These are phyloP conservation scores for Microbotryum saponariae DNA, from an alignment of 1,284 basidiomycete genomes.

Conservation along the genomic window DNA sequence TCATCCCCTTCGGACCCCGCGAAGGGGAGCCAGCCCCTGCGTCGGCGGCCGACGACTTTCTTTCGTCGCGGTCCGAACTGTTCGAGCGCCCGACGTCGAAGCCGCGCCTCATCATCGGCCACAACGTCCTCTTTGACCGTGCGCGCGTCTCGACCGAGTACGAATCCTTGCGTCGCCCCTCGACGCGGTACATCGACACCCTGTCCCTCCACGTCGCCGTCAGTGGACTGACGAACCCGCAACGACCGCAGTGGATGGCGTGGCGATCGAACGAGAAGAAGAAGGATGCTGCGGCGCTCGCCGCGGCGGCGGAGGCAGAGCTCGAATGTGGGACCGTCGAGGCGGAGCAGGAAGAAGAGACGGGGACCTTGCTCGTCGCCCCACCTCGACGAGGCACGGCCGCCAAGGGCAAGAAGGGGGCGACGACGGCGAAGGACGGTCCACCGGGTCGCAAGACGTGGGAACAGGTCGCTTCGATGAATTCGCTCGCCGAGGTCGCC, in stretches of 20 bases:
- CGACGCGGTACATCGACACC: constrained; percentile 84
- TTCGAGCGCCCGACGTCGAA: constrained; percentile 21
- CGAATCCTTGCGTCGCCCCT: constrained; percentile 52
- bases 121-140: constrained; percentile 93
- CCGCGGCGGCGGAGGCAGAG: constrained; percentile 7
- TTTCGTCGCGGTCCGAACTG: constrained; percentile 8
- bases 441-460: constrained; percentile 54
- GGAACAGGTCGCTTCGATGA: constrained; percentile 88
- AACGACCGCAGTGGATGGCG: constrained; percentile 85
- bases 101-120: constrained; percentile 72
- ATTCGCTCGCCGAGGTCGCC: constrained; percentile 87
- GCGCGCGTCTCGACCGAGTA: constrained; percentile 82
- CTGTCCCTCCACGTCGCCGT: constrained; percentile 92
- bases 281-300: constrained; percentile 34
- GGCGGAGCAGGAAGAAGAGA: constrained; percentile 44
- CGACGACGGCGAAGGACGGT: not conserved
- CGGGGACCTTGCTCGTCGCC: not conserved
- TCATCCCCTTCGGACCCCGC: constrained; percentile 62
- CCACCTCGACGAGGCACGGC: constrained; percentile 9
- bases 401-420: constrained; percentile 6
- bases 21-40: constrained; percentile 13
- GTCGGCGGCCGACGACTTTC: constrained; percentile 29
- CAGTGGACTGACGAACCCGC: constrained; percentile 88
- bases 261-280: constrained; percentile 58
- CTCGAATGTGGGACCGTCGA: not conserved